Percentiles rank a stretch among this genome's conserved stretches.
Evolutionary conservation across 148 eudicot species (phyloP).

Genomic region (Persicaria maculosa): DNA sequence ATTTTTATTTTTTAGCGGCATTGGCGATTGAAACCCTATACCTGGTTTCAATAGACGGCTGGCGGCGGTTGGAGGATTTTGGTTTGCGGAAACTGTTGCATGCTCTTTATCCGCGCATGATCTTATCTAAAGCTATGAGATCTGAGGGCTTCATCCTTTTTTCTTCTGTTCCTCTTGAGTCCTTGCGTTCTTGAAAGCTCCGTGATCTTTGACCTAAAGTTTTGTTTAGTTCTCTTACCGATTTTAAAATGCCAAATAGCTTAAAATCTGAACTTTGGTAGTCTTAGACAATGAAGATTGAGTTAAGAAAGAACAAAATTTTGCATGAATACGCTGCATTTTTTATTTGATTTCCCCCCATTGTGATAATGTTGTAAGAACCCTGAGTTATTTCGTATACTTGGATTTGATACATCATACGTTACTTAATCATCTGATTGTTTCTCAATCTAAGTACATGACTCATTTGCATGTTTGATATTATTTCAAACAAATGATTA

Average conservation of each 20-base stretch:
- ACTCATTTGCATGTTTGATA: neutral
- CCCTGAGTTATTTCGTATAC: neutral
- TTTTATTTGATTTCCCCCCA: too few species aligned
- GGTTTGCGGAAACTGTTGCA: too few species aligned
- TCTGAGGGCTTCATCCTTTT: neutral
- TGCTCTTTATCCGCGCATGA: neutral
- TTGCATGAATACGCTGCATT: neutral
- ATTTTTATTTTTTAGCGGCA: too few species aligned
- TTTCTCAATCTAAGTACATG: too few species aligned
- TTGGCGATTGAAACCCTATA: too few species aligned
- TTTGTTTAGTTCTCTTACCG: neutral
- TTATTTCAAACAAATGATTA: too few species aligned
- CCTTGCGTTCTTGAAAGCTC: neutral
- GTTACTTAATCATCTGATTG: too few species aligned
- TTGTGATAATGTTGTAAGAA: too few species aligned
- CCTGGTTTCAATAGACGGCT: neutral
- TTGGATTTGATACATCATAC: neutral
- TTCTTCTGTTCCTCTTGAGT: neutral
- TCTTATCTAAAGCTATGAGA: neutral
- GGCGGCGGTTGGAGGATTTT: neutral
- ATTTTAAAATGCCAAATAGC: too few species aligned
- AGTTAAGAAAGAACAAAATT: neutral
- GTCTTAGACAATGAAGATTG: too few species aligned
- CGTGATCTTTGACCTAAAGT: neutral
- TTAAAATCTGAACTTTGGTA: too few species aligned